phyloP scores from a whole-genome alignment of 768 basidiomycete genomes.

The Lactarius tabidus region DNA sequence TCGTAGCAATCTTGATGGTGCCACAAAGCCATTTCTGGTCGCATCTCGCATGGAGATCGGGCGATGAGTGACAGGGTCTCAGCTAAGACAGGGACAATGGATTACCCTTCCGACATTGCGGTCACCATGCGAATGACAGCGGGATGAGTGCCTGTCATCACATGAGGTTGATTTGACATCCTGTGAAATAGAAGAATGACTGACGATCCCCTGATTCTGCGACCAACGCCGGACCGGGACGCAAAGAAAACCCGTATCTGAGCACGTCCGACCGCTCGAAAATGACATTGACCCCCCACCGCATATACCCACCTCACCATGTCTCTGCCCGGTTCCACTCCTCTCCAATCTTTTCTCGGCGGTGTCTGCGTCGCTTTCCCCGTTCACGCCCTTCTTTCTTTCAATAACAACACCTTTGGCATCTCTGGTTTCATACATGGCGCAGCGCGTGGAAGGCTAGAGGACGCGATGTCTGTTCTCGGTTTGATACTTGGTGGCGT shows the following conservation, averaged over 20 bases:
- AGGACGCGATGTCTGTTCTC: slow-evolving; percentile 39
- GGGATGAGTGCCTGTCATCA: neutral
- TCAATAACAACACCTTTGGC: slow-evolving; percentile 56
- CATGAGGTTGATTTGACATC: neutral
- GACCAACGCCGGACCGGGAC: neutral
- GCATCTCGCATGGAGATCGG: neutral
- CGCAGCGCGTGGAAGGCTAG: slow-evolving; percentile 42
- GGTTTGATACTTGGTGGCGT: slow-evolving; percentile 51
- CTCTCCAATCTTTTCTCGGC: slow-evolving; percentile 52
- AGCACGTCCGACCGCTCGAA: neutral
- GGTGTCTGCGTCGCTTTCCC: slow-evolving; percentile 51
- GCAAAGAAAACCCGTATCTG: neutral
- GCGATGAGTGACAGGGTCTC: neutral
- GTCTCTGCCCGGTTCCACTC: slow-evolving; percentile 26
- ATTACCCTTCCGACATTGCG: too few species aligned
- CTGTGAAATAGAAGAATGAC: neutral
- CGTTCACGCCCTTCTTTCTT: slow-evolving; percentile 46
- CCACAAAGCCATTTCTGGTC: neutral
- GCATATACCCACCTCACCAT: slow-evolving; percentile 6
- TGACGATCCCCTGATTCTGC: neutral
- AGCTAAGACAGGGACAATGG: neutral
- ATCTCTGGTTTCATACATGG: slow-evolving; percentile 60
- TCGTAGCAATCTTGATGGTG: neutral
- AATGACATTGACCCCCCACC: neutral
- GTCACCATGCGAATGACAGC: neutral